phyloP scores from a whole-genome alignment of 1,139 yeast genomes.

The Nakaseomyces sp. region DNA sequence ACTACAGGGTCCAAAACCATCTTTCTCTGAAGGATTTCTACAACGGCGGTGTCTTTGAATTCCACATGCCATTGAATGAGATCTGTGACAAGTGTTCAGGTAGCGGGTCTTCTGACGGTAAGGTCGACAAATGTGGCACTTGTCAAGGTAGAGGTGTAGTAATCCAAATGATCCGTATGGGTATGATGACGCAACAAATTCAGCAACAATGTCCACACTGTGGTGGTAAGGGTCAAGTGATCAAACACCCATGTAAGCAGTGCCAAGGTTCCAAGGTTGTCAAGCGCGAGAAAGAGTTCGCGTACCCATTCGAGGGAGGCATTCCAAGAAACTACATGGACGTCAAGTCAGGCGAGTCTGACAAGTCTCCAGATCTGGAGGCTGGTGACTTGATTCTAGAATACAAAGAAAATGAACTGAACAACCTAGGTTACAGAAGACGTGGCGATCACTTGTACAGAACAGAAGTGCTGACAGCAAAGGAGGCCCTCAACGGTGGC shows the following conservation, averaged over 20 bases:
- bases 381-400: slow-evolving; percentile 71
- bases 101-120: slow-evolving; percentile 74
- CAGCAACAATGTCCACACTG: slow-evolving; percentile 75
- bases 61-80: slow-evolving; percentile 62
- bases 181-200: slow-evolving; percentile 82
- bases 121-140: slow-evolving; percentile 49
- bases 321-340: slow-evolving; percentile 51
- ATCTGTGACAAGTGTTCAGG: slow-evolving; percentile 74
- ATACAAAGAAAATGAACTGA: slow-evolving; percentile 44
- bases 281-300: slow-evolving; percentile 48
- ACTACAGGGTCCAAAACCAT: slow-evolving; percentile 48
- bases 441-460: slow-evolving; percentile 66
- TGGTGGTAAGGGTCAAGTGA: slow-evolving; percentile 63
- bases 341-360: slow-evolving; percentile 68
- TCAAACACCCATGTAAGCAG: slow-evolving; percentile 51
- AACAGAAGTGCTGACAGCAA: slow-evolving; percentile 63
- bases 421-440: slow-evolving; percentile 79
- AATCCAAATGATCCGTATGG: slow-evolving; percentile 65
- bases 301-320: slow-evolving; percentile 63
- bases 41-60: slow-evolving; percentile 54
- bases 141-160: slow-evolving; percentile 74
- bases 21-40: slow-evolving; percentile 59
- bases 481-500: slow-evolving; percentile 69
- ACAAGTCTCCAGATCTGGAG: slow-evolving; percentile 68
- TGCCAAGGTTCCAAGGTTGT: slow-evolving; percentile 68